Evolutionary conservation across 495 filamentous ascomycete genomes (phyloP), one percentile per base, ranked within the genome.

Genomic region (Articulospora tetracladia): DNA sequence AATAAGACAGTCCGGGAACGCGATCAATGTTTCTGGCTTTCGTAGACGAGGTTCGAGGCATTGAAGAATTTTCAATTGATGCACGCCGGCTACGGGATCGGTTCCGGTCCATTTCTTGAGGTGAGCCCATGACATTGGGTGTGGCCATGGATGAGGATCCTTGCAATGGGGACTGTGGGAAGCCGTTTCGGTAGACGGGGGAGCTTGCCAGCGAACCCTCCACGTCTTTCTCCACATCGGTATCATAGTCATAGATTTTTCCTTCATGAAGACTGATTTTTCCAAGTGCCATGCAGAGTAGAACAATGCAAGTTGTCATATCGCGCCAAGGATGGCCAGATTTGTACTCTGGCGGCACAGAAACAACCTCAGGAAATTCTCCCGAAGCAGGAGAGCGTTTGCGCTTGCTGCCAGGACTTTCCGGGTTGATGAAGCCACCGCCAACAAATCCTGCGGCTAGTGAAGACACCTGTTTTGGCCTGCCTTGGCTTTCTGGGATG

Each of bases 1-100:
- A 97, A 68, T 96, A 95, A 19, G 90, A 87, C 58, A 97, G 73
- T 0, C 94, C 94, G 0, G 94, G 93, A 60, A 98, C 88, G 7
- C 87, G 79, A 67, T 97, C 91, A n/a, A 93, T 71, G 68, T 98
- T 97, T 55, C 83, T 78, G 48, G 70, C 52, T 46, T 62, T 69
- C 19, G 54, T 13, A 10, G 8, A n/a, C 1, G 25, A 12, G 6
- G 8, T 12, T 19, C 46, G 53, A 20, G 15, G n/a, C 7, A 26
- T 8, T 10, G 25, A 39, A 17, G 19, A 22, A 25, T 62, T 60
- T 25, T 65, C 62, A 20, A 62, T 22, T 6, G 63, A 66, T 8
- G 57, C 58, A 27, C 63, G 48, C 48, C 66, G 57, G 32, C 57
- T 61, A 13, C 61, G 54, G 12, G 67, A 53, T 0, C 67, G 66